Evolutionary conservation across 371 early-diverging fungal genomes (phyloP).

Genomic region (Actinomucor elegans): DNA sequence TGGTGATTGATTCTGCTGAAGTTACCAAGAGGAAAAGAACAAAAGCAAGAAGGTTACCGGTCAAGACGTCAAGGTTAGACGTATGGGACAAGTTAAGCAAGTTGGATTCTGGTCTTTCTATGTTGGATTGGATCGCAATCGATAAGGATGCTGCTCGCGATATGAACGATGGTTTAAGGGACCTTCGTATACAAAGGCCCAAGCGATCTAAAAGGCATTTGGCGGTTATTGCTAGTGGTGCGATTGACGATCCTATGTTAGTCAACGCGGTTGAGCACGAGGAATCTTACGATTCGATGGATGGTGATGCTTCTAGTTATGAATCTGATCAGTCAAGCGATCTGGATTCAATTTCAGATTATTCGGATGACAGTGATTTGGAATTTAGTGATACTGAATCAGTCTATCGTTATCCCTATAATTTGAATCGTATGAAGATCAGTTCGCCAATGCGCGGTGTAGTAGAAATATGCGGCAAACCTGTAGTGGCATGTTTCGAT

Average conservation of each 20-base stretch:
- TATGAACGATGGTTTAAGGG: constrained; percentile 11
- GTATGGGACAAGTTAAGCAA: constrained; percentile 4
- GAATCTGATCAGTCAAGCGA: background rate
- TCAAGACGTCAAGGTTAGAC: no score
- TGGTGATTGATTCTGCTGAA: no score
- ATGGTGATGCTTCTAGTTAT: background rate
- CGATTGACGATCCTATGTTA: background rate
- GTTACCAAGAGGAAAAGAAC: no score
- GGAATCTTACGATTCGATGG: no score
- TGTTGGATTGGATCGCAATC: constrained; percentile 15
- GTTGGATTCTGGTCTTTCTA: constrained; percentile 7
- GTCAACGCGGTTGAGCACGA: background rate
- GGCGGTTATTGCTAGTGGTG: background rate
- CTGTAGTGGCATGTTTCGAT: constrained; percentile 13
- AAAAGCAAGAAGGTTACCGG: no score
- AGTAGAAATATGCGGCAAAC: constrained; percentile 8
- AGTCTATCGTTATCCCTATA: constrained; percentile 13
- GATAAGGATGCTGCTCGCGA: constrained; percentile 14
- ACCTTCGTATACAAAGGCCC: background rate
- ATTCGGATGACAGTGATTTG: background rate
- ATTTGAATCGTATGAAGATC: background rate
- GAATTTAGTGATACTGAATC: constrained; percentile 2
- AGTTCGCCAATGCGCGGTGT: constrained; percentile 8
- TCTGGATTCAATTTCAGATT: background rate
- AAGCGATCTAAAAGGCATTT: background rate